Evolutionary conservation across 306 rosid genomes (phyloP).

Genomic region (Castanospermum australe): DNA sequence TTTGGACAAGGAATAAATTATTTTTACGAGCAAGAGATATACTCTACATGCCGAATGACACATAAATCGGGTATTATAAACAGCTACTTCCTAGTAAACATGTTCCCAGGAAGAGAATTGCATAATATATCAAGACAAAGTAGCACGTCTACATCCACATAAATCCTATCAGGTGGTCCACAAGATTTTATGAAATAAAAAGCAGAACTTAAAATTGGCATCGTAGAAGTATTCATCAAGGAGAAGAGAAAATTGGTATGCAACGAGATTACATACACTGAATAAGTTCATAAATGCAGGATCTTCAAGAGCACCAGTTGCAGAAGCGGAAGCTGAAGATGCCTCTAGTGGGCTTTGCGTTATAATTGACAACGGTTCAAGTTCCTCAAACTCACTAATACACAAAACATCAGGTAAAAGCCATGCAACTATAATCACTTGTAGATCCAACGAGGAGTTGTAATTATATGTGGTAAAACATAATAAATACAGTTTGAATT

Average conservation of each 20-base stretch:
- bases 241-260: background rate
- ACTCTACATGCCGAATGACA: background rate
- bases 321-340: slow-evolving; percentile 50
- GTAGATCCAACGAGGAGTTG: background rate
- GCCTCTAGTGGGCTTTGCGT: slow-evolving; percentile 66
- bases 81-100: background rate
- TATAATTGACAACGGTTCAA: slow-evolving; percentile 60
- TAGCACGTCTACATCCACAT: background rate
- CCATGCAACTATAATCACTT: background rate
- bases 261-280: slow-evolving; percentile 46
- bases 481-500: slow-evolving; percentile 1
- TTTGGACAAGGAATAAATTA: background rate
- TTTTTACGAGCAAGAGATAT: too few species aligned
- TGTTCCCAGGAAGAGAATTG: background rate
- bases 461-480: background rate
- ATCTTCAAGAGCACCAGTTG: slow-evolving; percentile 58
- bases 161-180: background rate
- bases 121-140: background rate
- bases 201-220: background rate
- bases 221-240: slow-evolving; percentile 7
- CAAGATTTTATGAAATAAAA: background rate
- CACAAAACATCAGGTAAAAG: slow-evolving; percentile 17
- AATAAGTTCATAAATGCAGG: slow-evolving; percentile 57
- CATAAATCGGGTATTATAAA: too few species aligned
- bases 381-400: slow-evolving; percentile 80